Base-by-base conservation (phyloP, 108 stramenopile genomes). In the Chaetoceros tenuissimus region DNA sequence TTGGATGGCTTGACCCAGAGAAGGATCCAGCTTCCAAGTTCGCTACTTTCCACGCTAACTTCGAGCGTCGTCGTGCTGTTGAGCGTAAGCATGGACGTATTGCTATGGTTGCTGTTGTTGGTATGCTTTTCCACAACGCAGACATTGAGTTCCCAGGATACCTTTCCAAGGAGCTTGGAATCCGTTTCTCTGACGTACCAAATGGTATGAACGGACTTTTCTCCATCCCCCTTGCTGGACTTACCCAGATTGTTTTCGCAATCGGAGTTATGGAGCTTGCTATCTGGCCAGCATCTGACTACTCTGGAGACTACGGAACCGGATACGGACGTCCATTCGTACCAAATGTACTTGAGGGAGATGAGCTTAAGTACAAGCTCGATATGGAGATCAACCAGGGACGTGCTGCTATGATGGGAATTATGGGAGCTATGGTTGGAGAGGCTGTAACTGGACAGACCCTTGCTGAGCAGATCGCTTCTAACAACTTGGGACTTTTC, bases 401-500 rank as follows among this genome's bases (percentile, higher is more conserved):
- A 23, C 59, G 66, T 40, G 58, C 60, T 31, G 58, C 66, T 5
- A 67, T 67, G 66, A 44, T 60, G 21, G 70, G 64, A 25, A 59
- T 66, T n/a, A 34, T 66, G 22, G 70, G 70, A 7, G 29, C 77
- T 63, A 67, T 79, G 59, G 57, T 79, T 10, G 34, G 34, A 40
- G 34, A 40, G 34, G 34, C 34, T 13, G 34, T 24, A 24, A 67
- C 60, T 84, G 63, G 88, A 74, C 44, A 96, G 84, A 61, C 82
- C 80, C 60, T 94, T 76, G 49, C 83, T 81, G 34, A 90, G 91
- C 43, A 96, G 78, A 87, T 96, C 94, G 73, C 94, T 90, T 21
- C 94, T 87, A 40, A 94, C 92, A 61, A 88, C 73, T 73, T 96
- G 90, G 34, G 34, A 40, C 34, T 40, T 40, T 40, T 40, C 34